These are phyloP conservation scores for Mallotus japonicus DNA, from an alignment of 441 rosid genomes.

Conservation along the genomic window DNA sequence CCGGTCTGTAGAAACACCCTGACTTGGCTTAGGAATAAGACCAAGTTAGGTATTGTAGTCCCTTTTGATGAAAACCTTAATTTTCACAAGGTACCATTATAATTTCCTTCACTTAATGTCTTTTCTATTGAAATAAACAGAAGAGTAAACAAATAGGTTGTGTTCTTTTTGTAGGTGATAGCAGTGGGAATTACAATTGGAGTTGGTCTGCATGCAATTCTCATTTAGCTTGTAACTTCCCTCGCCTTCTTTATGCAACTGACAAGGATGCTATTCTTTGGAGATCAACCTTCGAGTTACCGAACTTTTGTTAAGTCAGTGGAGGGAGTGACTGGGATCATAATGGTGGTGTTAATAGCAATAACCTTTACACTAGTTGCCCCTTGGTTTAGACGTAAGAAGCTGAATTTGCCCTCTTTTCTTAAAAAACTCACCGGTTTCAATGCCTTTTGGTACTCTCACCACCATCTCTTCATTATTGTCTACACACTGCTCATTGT, in stretches of 20 bases:
- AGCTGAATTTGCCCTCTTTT: conserved; percentile 59
- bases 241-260: conserved; percentile 56
- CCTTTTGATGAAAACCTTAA: conserved; percentile 94
- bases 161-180: conserved; percentile 39
- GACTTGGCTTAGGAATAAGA: conserved; percentile 88
- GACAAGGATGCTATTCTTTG: conserved; percentile 57
- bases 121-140: not conserved
- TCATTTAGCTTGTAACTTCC: conserved; percentile 87
- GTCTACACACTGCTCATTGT: conserved; percentile 77
- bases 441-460: not conserved
- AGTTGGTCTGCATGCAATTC: conserved; percentile 60
- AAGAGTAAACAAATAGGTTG: not conserved
- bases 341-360: conserved; percentile 81
- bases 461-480: conserved; percentile 64
- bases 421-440: conserved; percentile 83
- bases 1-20: conserved; percentile 88
- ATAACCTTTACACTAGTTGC: conserved; percentile 83
- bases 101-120: not conserved
- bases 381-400: conserved; percentile 83
- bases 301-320: conserved; percentile 77
- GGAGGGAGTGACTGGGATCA: conserved; percentile 76
- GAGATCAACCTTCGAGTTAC: conserved; percentile 61
- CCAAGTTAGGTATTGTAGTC: conserved; percentile 59
- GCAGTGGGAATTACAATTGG: conserved; percentile 69
- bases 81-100: conserved; percentile 66